Evolutionary conservation across 2,329 filamentous ascomycete genomes (phyloP).

Genomic region (Graphilbum sp.): DNA sequence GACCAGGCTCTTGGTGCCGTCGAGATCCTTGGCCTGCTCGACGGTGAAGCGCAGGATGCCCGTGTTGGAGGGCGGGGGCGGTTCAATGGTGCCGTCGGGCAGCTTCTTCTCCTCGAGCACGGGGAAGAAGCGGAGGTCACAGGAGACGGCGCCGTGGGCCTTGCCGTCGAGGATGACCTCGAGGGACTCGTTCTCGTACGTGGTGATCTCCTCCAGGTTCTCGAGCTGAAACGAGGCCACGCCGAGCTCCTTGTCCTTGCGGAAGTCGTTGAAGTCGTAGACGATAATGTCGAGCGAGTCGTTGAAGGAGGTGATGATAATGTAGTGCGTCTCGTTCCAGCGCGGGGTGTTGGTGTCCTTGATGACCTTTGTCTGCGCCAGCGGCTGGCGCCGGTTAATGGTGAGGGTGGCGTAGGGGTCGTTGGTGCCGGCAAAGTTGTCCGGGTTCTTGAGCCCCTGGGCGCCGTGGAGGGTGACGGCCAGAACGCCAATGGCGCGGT

Average conservation of each 20-base stretch:
- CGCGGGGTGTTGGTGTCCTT: constrained; percentile 71
- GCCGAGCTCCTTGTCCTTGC: constrained; percentile 93
- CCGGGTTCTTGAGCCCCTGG: constrained; percentile 82
- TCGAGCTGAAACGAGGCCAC: constrained; percentile 75
- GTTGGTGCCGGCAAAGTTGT: constrained; percentile 80
- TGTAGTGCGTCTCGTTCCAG: constrained; percentile 95
- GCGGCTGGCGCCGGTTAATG: constrained; percentile 63
- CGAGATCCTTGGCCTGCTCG: constrained; percentile 91
- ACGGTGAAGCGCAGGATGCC: constrained; percentile 89
- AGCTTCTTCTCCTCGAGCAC: constrained; percentile 59
- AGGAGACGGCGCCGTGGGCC: constrained; percentile 59
- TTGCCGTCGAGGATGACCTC: constrained; percentile 78
- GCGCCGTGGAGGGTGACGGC: constrained; percentile 85
- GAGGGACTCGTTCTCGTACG: constrained; percentile 70
- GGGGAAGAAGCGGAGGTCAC: constrained; percentile 89
- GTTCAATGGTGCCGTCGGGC: constrained; percentile 61
- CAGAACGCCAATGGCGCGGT: constrained; percentile 88
- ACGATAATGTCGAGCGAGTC: constrained; percentile 73
- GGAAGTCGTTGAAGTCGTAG: constrained; percentile 87
- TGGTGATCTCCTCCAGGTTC: constrained; percentile 56
- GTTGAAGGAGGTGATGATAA: constrained; percentile 82
- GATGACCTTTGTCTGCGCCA: constrained; percentile 80
- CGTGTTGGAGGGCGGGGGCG: constrained; percentile 76
- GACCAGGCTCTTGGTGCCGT: constrained; percentile 80
- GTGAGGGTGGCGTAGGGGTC: constrained; percentile 82